Evolutionary conservation across 176 grass and related monocot species (phyloP), one percentile per base, ranked within the genome.

Genomic region (Lolium rigidum): DNA sequence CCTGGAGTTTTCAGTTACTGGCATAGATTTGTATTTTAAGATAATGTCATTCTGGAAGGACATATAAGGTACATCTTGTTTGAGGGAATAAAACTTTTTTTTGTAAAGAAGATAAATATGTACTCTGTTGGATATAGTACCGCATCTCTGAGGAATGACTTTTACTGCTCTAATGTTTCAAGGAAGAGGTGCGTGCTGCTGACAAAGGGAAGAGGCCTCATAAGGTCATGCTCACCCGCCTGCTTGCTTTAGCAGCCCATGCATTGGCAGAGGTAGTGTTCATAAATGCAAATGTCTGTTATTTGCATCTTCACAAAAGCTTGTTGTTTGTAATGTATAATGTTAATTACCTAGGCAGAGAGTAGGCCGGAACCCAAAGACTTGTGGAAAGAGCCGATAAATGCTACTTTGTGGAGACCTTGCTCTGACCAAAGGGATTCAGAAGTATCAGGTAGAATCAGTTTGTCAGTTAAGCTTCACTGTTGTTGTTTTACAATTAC

Each of bases 251-350:
- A 79, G 92, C 93, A n/a, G 86, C 92, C 25, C 93, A 98, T 91
- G 92, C 92, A 7, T 94, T 98, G 76, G 96, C 96, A 77, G 93
- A 98, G 92, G 96, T 98, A 94, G 64, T 37, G 47, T 86, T 87
- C 70, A 51, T 43, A 78, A 78, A 35, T 59, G 37, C 31, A 77
- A 57, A 62, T 74, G 61, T 38, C 11, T 77, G 55, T 15, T 64
- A n/a, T 76, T 58, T 26, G 9, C 26, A 69, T 74, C 14, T 87
- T 85, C 46, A 49, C 20, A 62, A 12, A 80, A 20, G 37, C 39
- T 50, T 35, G 41, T 65, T 20, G 11, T 79, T 20, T 38, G 56
- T 81, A 65, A 82, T 48, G 2, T 72, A 17, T 85, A 72, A 37
- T 82, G n/a, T 80, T 86, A 80, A 26, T 87, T 84, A 88, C 83